These are phyloP conservation scores for Brachypodium distachyon DNA, from an alignment of 202 grass and related monocot genomes.

Conservation along the genomic window DNA sequence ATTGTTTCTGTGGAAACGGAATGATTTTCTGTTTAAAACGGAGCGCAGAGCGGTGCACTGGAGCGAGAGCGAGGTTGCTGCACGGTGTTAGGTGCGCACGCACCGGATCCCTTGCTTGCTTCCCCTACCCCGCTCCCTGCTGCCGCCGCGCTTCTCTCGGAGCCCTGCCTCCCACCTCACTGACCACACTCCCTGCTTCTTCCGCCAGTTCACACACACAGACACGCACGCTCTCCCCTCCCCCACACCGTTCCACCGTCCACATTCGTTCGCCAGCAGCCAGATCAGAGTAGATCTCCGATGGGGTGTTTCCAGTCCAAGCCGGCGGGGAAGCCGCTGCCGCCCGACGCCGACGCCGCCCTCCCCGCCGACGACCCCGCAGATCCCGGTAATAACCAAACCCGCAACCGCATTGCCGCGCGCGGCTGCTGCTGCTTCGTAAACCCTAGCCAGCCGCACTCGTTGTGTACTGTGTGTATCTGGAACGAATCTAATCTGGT, in stretches of 20 bases:
- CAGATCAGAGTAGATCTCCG: conserved; percentile 5
- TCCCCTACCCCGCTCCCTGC: neutral
- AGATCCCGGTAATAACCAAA: conserved; percentile 59
- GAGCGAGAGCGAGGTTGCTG: neutral
- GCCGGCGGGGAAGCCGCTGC: conserved; percentile 44
- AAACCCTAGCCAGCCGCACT: conserved; percentile 36
- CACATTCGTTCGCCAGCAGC: conserved; percentile 9
- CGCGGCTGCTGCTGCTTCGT: neutral
- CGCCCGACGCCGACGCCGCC: conserved; percentile 41
- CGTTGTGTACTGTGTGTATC: neutral
- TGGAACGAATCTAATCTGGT: neutral
- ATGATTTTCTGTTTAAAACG: neutral
- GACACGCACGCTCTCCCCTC: neutral
- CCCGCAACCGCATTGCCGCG: too few relatives aligned
- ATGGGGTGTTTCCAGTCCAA: conserved; percentile 98
- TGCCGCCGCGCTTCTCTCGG: conserved; percentile 55
- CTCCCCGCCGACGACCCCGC: conserved; percentile 48
- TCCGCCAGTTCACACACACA: conserved; percentile 9
- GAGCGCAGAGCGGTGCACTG: neutral
- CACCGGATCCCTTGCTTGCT: conserved; percentile 23
- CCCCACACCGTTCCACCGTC: neutral
- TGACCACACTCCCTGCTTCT: neutral
- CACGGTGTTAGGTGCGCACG: conserved; percentile 19
- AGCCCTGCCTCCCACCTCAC: conserved; percentile 14
- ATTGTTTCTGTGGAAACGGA: neutral